These are phyloP conservation scores for Petunia hybrid DNA, from an alignment of 305 asterid species.

Conservation along the genomic window DNA sequence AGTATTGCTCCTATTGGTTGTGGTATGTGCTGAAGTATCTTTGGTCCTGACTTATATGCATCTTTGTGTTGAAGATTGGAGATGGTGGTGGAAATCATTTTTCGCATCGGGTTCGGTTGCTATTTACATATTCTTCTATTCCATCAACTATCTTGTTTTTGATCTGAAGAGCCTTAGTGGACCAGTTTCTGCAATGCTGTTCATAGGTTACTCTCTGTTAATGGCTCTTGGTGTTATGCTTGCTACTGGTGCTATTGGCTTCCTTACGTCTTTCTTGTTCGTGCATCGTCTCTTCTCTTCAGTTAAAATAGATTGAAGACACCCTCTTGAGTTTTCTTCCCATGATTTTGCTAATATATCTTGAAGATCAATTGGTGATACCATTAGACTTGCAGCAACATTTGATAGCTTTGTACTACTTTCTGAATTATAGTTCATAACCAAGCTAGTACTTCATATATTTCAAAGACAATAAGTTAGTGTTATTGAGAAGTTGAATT, in stretches of 20 bases:
- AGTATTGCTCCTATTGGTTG: conserved; percentile 31
- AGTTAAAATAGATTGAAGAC: conserved; percentile 36
- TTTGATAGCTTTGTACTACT: neutral
- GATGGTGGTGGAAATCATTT: conserved; percentile 47
- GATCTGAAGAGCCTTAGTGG: conserved; percentile 41
- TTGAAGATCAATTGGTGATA: neutral
- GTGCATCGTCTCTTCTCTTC: conserved; percentile 41
- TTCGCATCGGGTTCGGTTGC: conserved; percentile 43
- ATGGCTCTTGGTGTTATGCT: conserved; percentile 36
- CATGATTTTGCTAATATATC: neutral
- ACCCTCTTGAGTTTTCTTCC: too few species aligned
- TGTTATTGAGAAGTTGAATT: neutral
- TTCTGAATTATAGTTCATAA: too few species aligned
- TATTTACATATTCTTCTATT: conserved; percentile 36
- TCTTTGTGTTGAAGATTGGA: conserved; percentile 46
- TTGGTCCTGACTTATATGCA: conserved; percentile 41
- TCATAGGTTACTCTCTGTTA: conserved; percentile 37
- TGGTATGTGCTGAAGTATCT: conserved; percentile 42
- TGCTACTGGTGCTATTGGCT: conserved; percentile 42
- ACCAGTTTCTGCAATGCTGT: conserved; percentile 38
- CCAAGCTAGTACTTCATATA: neutral
- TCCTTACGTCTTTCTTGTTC: conserved; percentile 37
- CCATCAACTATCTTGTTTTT: conserved; percentile 37
- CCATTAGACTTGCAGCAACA: neutral
- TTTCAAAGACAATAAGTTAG: neutral